Percentiles rank a stretch among this genome's conserved stretches.
Conservation (phyloP, 345 rosid species). For the Carallia brachiata region DNA sequence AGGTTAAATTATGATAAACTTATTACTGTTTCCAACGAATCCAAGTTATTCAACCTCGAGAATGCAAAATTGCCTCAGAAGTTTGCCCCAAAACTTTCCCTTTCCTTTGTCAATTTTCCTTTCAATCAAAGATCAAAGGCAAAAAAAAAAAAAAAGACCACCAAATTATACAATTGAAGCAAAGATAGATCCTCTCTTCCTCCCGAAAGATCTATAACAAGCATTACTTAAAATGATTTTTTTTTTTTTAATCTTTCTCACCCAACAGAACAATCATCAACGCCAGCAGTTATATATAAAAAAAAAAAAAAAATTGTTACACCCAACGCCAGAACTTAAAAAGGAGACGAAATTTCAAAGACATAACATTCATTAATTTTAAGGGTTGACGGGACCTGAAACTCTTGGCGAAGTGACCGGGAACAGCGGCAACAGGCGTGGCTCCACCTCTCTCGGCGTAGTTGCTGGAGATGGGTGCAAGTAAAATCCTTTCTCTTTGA, state of each 20-base stretch:
- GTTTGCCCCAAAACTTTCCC: neutral
- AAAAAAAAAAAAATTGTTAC: slow-evolving; percentile 34
- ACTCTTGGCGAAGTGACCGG: slow-evolving; percentile 84
- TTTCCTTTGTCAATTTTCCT: neutral
- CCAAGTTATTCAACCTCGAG: neutral
- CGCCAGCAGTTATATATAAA: slow-evolving; percentile 28
- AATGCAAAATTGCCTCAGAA: neutral
- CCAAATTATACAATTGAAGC: slow-evolving; percentile 35
- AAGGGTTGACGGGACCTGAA: slow-evolving; percentile 59
- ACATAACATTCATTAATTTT: neutral
- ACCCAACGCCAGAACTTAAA: neutral
- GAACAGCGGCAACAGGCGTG: slow-evolving; percentile 77
- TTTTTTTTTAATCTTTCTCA: slow-evolving; percentile 22
- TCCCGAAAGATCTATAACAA: slow-evolving; percentile 26
- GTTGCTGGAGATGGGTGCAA: slow-evolving; percentile 84
- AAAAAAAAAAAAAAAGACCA: neutral
- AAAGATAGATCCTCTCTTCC: slow-evolving; percentile 32
- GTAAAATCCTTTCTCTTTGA: slow-evolving; percentile 84
- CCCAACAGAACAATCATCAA: slow-evolving; percentile 22
- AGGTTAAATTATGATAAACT: neutral
- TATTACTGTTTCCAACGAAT: neutral
- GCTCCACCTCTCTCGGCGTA: slow-evolving; percentile 78
- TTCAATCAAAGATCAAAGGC: slow-evolving; percentile 13
- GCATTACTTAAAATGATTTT: slow-evolving; percentile 21
- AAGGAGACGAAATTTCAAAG: neutral